Evolutionary conservation across 176 grass and related monocot genomes (phyloP).

Genomic region (Aegilops tauschii): DNA sequence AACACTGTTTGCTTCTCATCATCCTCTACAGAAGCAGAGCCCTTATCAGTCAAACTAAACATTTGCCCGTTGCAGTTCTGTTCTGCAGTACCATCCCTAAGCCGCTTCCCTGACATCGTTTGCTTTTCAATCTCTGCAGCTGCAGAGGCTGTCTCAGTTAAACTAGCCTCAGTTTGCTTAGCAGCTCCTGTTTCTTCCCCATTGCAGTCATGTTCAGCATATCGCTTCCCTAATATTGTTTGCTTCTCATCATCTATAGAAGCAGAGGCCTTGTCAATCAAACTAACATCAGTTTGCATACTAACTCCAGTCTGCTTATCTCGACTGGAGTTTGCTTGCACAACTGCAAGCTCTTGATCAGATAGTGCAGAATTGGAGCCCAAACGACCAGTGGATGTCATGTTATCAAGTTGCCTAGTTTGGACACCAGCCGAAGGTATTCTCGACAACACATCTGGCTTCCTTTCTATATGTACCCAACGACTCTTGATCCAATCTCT

Average conservation of each 20-base stretch:
- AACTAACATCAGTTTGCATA: constrained; percentile 32
- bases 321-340: constrained; percentile 31
- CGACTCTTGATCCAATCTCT: constrained; percentile 78
- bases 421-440: constrained; percentile 45
- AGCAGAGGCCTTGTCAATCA: constrained; percentile 25
- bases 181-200: constrained; percentile 17
- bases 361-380: constrained; percentile 58
- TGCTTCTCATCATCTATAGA: not conserved
- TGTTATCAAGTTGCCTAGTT: constrained; percentile 35
- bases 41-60: not conserved
- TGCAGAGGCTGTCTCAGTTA: not conserved
- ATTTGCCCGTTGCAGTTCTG: not conserved
- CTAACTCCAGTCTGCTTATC: constrained; percentile 19
- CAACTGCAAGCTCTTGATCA: constrained; percentile 18
- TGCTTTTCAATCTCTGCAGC: not conserved
- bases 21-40: constrained; percentile 1
- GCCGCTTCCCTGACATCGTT: not conserved
- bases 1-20: constrained; percentile 30
- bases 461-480: constrained; percentile 68
- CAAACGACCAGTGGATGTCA: constrained; percentile 22
- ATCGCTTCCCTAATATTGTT: constrained; percentile 13
- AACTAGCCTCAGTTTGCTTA: not conserved
- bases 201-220: constrained; percentile 28
- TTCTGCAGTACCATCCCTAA: not conserved
- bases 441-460: constrained; percentile 52